Percentiles rank a stretch among this genome's conserved stretches.
Conservation (phyloP, 2,329 filamentous ascomycete species). For the Fusarium dlaminii region DNA sequence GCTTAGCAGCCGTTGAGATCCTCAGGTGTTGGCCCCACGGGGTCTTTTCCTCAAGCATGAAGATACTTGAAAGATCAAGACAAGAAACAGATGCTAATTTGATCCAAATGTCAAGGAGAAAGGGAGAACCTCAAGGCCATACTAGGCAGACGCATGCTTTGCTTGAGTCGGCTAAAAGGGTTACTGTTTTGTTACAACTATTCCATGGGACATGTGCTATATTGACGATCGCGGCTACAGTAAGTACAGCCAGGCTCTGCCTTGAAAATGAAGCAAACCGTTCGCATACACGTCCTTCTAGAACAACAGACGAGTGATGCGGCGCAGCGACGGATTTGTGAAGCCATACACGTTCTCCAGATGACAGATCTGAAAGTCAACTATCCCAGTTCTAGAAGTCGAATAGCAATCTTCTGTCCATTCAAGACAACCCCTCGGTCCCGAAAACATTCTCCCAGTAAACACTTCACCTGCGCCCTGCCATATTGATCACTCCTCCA, state of each 20-base stretch:
- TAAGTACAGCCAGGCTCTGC: neutral
- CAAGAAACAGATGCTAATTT: neutral
- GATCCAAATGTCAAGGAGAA: no score
- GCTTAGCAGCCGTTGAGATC: neutral
- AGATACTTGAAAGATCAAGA: neutral
- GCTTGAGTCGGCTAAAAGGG: neutral
- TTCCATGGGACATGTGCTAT: neutral
- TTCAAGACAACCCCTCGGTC: neutral
- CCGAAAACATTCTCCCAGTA: neutral
- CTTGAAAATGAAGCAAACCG: no score
- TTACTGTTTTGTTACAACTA: neutral
- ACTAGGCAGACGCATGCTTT: neutral
- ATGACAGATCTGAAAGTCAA: neutral
- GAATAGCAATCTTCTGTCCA: neutral
- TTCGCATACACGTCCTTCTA: neutral
- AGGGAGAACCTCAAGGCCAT: neutral
- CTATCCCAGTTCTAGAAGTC: neutral
- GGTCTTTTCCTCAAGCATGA: no score
- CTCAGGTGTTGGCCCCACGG: no score
- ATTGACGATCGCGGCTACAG: neutral
- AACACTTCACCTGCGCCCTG: neutral
- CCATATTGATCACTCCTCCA: neutral
- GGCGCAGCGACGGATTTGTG: neutral
- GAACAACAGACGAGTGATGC: neutral
- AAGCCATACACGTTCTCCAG: neutral